These are phyloP conservation scores for Picochlorum sp. DNA, from an alignment of 139 green algal species.

Conservation along the genomic window DNA sequence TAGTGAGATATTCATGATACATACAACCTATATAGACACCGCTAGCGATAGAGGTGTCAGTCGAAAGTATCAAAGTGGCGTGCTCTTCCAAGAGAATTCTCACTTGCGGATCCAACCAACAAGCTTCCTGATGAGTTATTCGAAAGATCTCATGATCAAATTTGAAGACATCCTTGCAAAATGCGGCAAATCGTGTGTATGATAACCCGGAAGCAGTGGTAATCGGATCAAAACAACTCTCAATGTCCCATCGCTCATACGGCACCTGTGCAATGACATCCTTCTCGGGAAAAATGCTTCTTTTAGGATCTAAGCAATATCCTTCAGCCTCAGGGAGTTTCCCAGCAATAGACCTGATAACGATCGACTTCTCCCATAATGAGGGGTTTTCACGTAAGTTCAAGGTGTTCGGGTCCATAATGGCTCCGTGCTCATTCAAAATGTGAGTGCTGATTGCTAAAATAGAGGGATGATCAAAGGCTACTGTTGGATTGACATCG, in stretches of 20 bases:
- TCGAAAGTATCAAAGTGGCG: constrained; percentile 3
- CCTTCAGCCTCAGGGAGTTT: not conserved
- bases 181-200: constrained; percentile 49
- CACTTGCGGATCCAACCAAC: constrained; percentile 65
- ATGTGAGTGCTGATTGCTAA: not conserved
- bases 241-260: constrained; percentile 25
- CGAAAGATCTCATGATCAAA: constrained; percentile 61
- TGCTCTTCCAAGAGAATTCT: constrained; percentile 47
- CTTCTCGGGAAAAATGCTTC: no score
- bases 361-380: constrained; percentile 26
- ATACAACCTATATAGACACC: constrained; percentile 47
- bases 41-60: not conserved
- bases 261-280: no score
- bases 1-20: constrained; percentile 37
- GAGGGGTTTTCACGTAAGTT: constrained; percentile 15
- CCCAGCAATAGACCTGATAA: no score
- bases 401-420: not conserved
- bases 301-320: no score
- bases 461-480: constrained; percentile 48
- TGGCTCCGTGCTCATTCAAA: not conserved
- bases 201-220: not conserved
- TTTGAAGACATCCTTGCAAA: constrained; percentile 34
- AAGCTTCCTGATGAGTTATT: constrained; percentile 39
- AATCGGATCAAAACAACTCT: constrained; percentile 13
- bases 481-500: constrained; percentile 39